Percentiles rank a stretch among this genome's conserved stretches.
phyloP scores from a whole-genome alignment of 768 basidiomycete species.

The Boletus subcaerulescens region DNA sequence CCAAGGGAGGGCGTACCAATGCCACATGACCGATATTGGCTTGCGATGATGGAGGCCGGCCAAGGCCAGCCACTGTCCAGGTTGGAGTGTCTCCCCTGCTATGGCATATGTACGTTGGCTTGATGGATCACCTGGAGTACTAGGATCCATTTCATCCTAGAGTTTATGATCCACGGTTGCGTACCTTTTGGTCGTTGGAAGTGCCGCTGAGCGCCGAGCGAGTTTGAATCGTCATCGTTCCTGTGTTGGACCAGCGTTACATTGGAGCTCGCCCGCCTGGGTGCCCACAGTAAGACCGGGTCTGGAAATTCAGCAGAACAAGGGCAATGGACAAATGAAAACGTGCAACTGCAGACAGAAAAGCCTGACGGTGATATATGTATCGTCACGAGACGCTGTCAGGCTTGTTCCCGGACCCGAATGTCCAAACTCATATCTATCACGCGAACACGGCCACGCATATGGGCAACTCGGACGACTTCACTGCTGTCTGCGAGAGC shows the following conservation, averaged over 20 bases:
- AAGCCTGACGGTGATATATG: no score
- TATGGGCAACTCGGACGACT: conserved; percentile 8
- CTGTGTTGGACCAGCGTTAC: no score
- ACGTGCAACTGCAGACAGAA: no score
- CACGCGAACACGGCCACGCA: conserved; percentile 11
- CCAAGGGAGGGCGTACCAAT: background rate
- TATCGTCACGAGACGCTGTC: background rate
- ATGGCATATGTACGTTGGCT: background rate
- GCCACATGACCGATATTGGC: background rate
- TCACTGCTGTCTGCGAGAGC: background rate
- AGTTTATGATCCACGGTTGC: background rate
- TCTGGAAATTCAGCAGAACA: no score
- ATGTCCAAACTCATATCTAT: conserved; percentile 23
- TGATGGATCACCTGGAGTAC: background rate
- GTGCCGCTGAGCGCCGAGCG: no score
- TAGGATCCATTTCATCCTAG: background rate
- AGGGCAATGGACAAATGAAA: no score
- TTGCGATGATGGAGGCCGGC: background rate
- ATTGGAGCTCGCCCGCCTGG: no score
- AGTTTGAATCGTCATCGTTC: no score
- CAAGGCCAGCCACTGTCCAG: background rate
- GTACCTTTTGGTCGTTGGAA: no score
- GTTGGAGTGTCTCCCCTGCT: background rate
- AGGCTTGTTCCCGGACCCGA: background rate
- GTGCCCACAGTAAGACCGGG: no score